Base-by-base conservation (phyloP, 2,329 filamentous ascomycete species). In the Coniella vitis region DNA sequence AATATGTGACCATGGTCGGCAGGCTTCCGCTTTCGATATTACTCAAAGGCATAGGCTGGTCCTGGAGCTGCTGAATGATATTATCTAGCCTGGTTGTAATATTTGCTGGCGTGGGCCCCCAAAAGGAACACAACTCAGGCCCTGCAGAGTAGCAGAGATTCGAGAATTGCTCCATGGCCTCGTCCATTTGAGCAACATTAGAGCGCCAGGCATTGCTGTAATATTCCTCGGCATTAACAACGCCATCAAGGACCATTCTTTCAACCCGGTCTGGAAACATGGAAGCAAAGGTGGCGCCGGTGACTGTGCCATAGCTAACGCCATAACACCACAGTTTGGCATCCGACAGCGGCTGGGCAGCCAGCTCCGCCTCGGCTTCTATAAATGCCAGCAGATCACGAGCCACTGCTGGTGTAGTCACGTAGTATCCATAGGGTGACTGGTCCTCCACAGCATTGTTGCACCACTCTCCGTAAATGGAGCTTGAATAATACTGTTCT, bases 261-360 rank as follows among this genome's bases (percentile, higher is more conserved):
- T 72, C 73, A 0, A 73, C 71, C 36, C 66, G 67, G 25, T 65
- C 55, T 1, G 73, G 73, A 36, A 75, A 76, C 68, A 76, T 70
- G 54, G 66, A 68, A 31, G 69, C 72, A 47, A 72, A 76, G 0
- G 70, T 74, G 58, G 75, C 72, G 0, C 70, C 74, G 40, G 76
- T 75, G 7, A 68, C 71, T 0, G 73, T 76, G 25, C 74, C 74
- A 51, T 76, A 76, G 54, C 71, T 74, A 34, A 74, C 68, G 0
- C 70, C 69, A 68, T 67, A 71, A 43, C 68, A 71, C 57, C 62
- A 69, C 7, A 75, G 61, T 59, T 67, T 69, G 5, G 62, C 61
- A 1, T 64, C 54, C 39, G 58, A 55, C 35, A 55, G 34, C 16
- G 34, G 16, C 7, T 13, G 34, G 16, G 13, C 12, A 16, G 34